phyloP scores from a whole-genome alignment of 345 rosid genomes.

The Hirschfeldia incana region DNA sequence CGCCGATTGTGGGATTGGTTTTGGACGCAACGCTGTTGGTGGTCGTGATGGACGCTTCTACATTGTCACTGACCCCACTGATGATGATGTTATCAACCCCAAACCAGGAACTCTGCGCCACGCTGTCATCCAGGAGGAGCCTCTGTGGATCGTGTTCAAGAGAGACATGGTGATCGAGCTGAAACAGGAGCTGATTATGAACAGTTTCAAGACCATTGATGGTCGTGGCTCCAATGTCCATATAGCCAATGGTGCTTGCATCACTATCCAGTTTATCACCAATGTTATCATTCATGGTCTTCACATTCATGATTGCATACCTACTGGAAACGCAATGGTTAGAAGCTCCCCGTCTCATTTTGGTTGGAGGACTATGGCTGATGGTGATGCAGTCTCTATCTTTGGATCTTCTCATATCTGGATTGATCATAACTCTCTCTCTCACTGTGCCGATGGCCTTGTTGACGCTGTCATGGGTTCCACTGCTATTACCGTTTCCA shows the following conservation, averaged over 20 bases:
- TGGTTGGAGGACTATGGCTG: conserved; percentile 95
- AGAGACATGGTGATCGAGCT: conserved; percentile 87
- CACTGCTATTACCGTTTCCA: conserved; percentile 84
- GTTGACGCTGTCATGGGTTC: conserved; percentile 98
- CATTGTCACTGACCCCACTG: conserved; percentile 70
- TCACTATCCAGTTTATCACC: conserved; percentile 77
- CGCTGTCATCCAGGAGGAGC: conserved; percentile 83
- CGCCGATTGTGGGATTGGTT: conserved; percentile 90
- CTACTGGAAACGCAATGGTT: conserved; percentile 95
- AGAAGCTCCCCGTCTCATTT: conserved; percentile 80
- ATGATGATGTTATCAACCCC: conserved; percentile 84
- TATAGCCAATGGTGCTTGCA: conserved; percentile 89
- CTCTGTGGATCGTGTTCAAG: conserved; percentile 91
- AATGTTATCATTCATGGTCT: conserved; percentile 92
- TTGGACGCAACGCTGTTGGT: conserved; percentile 86
- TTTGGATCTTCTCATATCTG: conserved; percentile 89
- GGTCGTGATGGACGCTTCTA: conserved; percentile 91
- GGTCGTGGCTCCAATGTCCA: conserved; percentile 88
- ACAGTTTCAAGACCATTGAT: conserved; percentile 94
- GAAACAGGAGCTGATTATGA: conserved; percentile 82
- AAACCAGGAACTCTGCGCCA: conserved; percentile 88
- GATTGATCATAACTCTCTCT: conserved; percentile 93
- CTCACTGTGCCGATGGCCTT: conserved; percentile 92
- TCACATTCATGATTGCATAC: conserved; percentile 90
- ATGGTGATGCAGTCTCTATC: conserved; percentile 84